phyloP scores from a whole-genome alignment of 1,139 yeast genomes.

The Entelexis sorbosivorans region DNA sequence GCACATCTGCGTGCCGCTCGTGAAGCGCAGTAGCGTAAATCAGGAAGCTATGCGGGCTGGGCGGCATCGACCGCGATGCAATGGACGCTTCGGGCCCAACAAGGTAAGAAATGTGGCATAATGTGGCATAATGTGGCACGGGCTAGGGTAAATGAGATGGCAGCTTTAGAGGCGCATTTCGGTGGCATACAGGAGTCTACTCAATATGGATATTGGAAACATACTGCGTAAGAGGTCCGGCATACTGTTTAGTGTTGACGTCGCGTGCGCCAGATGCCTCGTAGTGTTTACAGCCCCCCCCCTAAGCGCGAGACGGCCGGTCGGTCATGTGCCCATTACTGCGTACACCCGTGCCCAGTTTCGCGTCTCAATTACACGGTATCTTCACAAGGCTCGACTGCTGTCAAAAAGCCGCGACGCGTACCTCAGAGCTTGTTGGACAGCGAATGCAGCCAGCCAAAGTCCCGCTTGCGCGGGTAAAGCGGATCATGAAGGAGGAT shows the following conservation, averaged over 20 bases:
- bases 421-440: not conserved
- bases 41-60: not conserved
- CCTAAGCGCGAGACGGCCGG: not conserved
- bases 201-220: too few species aligned
- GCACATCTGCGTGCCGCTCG: not conserved
- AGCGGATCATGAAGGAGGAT: constrained; percentile 73
- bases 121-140: not conserved
- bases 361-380: not conserved
- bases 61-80: not conserved
- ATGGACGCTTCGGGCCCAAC: not conserved
- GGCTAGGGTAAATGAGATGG: not conserved
- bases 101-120: not conserved
- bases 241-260: too few species aligned
- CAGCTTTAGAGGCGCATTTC: not conserved
- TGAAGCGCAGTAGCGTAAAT: not conserved
- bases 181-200: not conserved
- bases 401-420: not conserved
- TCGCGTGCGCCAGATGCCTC: too few species aligned
- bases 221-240: too few species aligned
- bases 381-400: not conserved
- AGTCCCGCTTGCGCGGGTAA: constrained; percentile 71
- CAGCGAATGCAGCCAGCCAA: constrained; percentile 17
- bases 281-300: too few species aligned
- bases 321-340: not conserved
- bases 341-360: not conserved